Evolutionary conservation across 2,329 filamentous ascomycete species (phyloP), one percentile per base, ranked within the genome.

Genomic region (Aphanoascus verrucosus): DNA sequence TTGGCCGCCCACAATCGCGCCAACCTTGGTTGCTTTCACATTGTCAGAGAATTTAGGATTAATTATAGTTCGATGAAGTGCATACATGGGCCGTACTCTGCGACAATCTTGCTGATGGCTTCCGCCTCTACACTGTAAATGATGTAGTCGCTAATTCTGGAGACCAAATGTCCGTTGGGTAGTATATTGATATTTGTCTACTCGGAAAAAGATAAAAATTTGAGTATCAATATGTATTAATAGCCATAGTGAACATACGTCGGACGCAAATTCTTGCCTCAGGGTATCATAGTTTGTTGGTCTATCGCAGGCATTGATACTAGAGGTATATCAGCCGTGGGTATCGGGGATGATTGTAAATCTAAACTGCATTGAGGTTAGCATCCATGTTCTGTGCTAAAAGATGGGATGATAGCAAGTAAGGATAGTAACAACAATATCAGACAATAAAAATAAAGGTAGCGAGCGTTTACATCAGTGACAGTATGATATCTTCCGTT

Each of bases 381-480:
- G 55, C 31, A 52, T 28, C 40, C 9, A 41, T 48, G n/a, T 5
- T 40, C 43, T 7, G 19, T 35, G 1, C 19, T 41, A 11, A 42
- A 15, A 38, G 47, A 41, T 49, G 49, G 23, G 7, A 42, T 43
- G 40, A 52, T 55, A 62, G 59, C 66, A 62, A 56, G 56, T 63
- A 61, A 61, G 59, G 57, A 41, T 55, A 54, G 47, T 52, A 57
- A 49, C 57, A 50, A 37, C 57, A 49, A 62, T 77, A 28, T 96
- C 91, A 96, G 91, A 96, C 86, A 77, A 79, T 77, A 71, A 85
- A 80, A 77, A 31, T 69, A 83, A 85, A 96, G 91, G 91, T 97
- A 97, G 91, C 91, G 88, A 85, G 93, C 83, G 77, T 82, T 94
- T 85, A 94, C 91, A 96, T 96, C 91, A 96, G 81, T 80, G 91